phyloP scores from a whole-genome alignment of 78 protist genomes.

The Dictyostelium capitatum region DNA sequence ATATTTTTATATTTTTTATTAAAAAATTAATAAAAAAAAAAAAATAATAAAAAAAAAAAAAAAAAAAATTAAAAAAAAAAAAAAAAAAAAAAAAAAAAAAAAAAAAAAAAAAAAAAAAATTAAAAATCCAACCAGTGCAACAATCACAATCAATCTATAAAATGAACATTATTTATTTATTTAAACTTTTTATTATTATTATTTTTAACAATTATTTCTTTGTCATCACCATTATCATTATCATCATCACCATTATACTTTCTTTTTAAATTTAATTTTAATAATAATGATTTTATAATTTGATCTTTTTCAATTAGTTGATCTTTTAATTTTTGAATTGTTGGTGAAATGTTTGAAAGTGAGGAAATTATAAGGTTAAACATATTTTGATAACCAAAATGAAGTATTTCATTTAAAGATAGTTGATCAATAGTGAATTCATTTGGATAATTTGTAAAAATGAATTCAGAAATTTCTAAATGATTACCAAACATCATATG shows the following conservation, averaged over 20 bases:
- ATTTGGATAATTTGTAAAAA: neutral
- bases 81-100: no score
- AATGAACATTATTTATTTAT: neutral
- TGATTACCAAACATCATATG: slow-evolving; percentile 9
- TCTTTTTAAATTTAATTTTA: neutral
- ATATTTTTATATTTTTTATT: no score
- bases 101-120: no score
- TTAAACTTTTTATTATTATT: neutral
- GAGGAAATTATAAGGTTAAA: neutral
- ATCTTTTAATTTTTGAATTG: slow-evolving; percentile 13
- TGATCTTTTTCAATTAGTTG: slow-evolving; percentile 4
- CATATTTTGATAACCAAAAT: slow-evolving; percentile 20
- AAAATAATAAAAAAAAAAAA: no score
- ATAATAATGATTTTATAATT: neutral
- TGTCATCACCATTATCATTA: neutral
- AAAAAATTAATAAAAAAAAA: no score
- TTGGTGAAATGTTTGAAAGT: neutral
- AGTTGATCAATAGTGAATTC: neutral
- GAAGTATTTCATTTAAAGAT: neutral
- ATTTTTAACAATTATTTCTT: neutral
- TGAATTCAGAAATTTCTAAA: slow-evolving; percentile 8
- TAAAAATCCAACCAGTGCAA: no score
- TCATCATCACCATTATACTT: neutral
- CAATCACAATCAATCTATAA: no score
- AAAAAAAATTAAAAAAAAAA: no score